Evolutionary conservation across 768 basidiomycete species (phyloP), one percentile per base, ranked within the genome.

Genomic region (Auricularia heimuer): DNA sequence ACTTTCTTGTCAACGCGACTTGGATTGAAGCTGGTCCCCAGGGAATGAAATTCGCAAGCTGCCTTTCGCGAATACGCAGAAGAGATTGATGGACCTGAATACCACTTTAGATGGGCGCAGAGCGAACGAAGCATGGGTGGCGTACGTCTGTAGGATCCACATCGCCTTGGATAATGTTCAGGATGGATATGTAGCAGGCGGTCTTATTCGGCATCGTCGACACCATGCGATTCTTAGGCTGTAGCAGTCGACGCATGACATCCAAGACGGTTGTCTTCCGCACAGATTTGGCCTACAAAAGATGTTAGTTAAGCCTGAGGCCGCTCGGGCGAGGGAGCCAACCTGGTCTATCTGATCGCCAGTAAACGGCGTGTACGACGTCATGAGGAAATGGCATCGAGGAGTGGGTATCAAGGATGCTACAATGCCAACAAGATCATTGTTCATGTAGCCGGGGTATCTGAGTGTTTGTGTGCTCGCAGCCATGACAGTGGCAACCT

Each of bases 1-100:
- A 94, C 70, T 85, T 87, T 65, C 92, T 87, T 1, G 95, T 97
- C 66, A 98, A 77, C 4, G 97, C 96, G 6, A 99, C 96, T 76
- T 99, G 97, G 70, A 97, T 96, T 42, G 94, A 95, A 3, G 95
- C 95, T 0, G 97, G 97, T 12, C 97, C 97, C 97, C 97, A 99
- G 4, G 97, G 97, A 67, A 99, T 98, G 74, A 99, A 98, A 72
- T 92, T 95, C 16, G 97, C 97, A 33, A 98, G 81, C 70, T 97
- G 92, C 34, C 97, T 85, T 76, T 99, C 97, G 51, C 97, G 88
- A 70, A 99, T 98, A 10, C 97, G 88, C 33, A 99, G 83, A 24
- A 99, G 81, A 8, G 94, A 96, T 85, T 98, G 96, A 73, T 99
- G 97, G 10, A 97, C 93, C 94, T 97, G 14, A 63, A 63, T 45